Evolutionary conservation across 148 eudicot species (phyloP).

Genomic region (Amaranthus palmeri): DNA sequence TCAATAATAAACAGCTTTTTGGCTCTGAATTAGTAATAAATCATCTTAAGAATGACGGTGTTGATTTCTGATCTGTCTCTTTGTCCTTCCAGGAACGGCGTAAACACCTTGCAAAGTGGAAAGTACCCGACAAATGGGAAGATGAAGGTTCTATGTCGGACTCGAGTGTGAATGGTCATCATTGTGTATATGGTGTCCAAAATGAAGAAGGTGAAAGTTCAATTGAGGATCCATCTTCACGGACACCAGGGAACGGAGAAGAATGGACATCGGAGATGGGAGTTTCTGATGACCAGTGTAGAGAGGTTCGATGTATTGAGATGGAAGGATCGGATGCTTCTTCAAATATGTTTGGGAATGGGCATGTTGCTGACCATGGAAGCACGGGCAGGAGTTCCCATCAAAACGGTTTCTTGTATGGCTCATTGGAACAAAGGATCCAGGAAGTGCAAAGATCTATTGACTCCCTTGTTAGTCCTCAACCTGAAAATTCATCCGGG

Average conservation of each 20-base stretch:
- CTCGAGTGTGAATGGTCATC: constrained; percentile 35
- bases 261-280: constrained; percentile 26
- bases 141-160: constrained; percentile 48
- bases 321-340: constrained; percentile 45
- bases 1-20: background rate
- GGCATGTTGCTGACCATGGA: constrained; percentile 25
- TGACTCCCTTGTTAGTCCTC: constrained; percentile 43
- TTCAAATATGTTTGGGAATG: constrained; percentile 20
- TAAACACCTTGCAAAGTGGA: constrained; percentile 34
- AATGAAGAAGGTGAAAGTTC: constrained; percentile 25
- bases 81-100: constrained; percentile 32
- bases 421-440: constrained; percentile 46
- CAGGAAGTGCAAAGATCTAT: constrained; percentile 54
- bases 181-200: constrained; percentile 19
- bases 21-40: background rate
- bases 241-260: constrained; percentile 16
- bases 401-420: constrained; percentile 40
- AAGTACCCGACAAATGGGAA: constrained; percentile 41
- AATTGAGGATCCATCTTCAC: constrained; percentile 21
- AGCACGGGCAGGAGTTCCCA: constrained; percentile 25
- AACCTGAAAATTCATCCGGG: constrained; percentile 37
- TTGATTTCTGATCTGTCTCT: constrained; percentile 10
- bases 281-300: constrained; percentile 57
- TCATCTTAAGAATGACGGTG: background rate
- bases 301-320: constrained; percentile 78